phyloP scores from a whole-genome alignment of 805 yeast genomes.

The Zygosaccharomyces pseudorouxii region DNA sequence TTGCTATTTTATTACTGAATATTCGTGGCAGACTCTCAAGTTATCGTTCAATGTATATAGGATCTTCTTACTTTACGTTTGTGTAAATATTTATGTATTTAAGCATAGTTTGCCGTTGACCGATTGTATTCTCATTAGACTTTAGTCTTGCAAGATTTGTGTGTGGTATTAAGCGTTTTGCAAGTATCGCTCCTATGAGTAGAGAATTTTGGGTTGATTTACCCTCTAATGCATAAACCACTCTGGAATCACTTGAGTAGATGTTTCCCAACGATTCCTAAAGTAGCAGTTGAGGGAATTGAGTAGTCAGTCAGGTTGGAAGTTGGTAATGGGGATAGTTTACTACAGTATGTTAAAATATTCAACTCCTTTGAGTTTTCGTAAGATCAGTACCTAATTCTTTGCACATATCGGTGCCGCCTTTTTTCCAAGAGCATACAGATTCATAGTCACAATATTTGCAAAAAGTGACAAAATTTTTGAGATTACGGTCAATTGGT shows the following conservation, averaged over 20 bases:
- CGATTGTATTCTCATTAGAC: conserved; percentile 37
- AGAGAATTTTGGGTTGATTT: background rate
- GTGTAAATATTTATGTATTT: too few relatives aligned
- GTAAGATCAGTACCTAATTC: conserved; percentile 14
- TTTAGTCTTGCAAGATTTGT: conserved; percentile 38
- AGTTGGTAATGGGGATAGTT: background rate
- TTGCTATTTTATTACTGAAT: background rate
- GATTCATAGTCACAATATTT: conserved; percentile 49
- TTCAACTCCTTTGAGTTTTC: background rate
- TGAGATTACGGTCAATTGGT: conserved; percentile 36
- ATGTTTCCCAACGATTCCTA: background rate
- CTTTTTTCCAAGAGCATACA: conserved; percentile 40
- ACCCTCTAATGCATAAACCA: background rate
- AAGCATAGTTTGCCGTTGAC: background rate
- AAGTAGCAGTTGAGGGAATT: background rate
- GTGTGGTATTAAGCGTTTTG: conserved; percentile 21
- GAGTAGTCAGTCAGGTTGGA: background rate
- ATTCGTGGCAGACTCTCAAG: background rate
- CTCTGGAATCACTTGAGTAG: background rate
- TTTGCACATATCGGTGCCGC: conserved; percentile 17
- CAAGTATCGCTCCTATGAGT: conserved; percentile 38
- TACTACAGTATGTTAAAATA: background rate
- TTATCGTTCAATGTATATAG: conserved; percentile 1
- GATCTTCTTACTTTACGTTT: background rate
- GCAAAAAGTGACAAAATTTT: conserved; percentile 43